Percentiles rank a stretch among this genome's conserved stretches.
Evolutionary conservation across 805 yeast species (phyloP).

Genomic region (Wickerhamiella azymoides): DNA sequence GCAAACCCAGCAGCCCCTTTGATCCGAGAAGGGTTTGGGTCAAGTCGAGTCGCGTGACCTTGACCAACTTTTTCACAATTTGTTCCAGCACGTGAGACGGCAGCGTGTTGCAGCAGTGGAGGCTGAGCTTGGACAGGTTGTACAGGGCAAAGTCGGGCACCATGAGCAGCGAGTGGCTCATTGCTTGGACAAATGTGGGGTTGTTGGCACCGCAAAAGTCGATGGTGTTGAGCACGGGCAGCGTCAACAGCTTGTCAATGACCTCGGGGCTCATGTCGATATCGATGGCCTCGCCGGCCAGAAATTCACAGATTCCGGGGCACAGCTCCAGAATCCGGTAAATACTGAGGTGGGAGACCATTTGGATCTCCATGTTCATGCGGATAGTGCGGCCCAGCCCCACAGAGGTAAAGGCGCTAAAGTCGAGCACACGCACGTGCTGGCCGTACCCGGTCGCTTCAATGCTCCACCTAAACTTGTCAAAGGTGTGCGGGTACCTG

Average conservation of each 20-base stretch:
- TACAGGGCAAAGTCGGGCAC: conserved; percentile 16
- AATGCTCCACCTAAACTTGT: conserved; percentile 48
- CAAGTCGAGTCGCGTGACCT: conserved; percentile 56
- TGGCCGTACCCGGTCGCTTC: conserved; percentile 32
- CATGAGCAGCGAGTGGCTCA: conserved; percentile 27
- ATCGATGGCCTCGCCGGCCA: conserved; percentile 76
- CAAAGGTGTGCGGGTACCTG: conserved; percentile 70
- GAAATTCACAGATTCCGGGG: conserved; percentile 60
- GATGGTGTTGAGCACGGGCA: conserved; percentile 46
- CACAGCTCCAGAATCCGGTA: conserved; percentile 42
- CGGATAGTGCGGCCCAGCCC: conserved; percentile 81
- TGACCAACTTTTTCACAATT: conserved; percentile 42
- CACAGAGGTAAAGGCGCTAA: conserved; percentile 75
- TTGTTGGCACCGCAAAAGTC: conserved; percentile 87
- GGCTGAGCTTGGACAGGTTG: conserved; percentile 39
- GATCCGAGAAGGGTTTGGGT: conserved; percentile 69
- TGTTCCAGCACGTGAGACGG: conserved; percentile 41
- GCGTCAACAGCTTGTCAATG: conserved; percentile 40
- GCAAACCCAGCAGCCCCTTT: conserved; percentile 41
- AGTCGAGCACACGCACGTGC: conserved; percentile 65
- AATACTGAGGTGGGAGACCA: conserved; percentile 68
- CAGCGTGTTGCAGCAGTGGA: conserved; percentile 80
- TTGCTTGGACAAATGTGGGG: conserved; percentile 43
- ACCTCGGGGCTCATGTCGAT: conserved; percentile 58
- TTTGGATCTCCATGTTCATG: conserved; percentile 84